These are phyloP conservation scores for Vitis hybrid DNA, from an alignment of 177 flowering plant species.

Conservation along the genomic window DNA sequence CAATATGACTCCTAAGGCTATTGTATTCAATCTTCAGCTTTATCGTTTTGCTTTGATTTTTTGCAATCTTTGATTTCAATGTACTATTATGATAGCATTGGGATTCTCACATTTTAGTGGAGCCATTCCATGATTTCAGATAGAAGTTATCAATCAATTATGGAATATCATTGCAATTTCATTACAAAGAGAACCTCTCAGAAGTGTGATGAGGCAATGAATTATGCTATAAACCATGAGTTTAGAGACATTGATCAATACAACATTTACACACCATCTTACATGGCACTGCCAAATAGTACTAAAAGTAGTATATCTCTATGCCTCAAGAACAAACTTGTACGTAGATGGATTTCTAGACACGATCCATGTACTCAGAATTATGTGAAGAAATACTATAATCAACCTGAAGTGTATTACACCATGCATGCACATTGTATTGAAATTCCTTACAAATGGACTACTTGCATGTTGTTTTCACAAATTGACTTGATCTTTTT, in stretches of 20 bases:
- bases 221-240: slow-evolving; percentile 61
- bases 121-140: slow-evolving; percentile 82
- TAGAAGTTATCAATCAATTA: slow-evolving; percentile 47
- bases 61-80: too few species aligned
- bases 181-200: slow-evolving; percentile 21
- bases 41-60: too few species aligned
- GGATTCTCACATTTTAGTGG: slow-evolving; percentile 86
- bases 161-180: slow-evolving; percentile 56
- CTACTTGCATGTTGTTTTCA: slow-evolving; percentile 68
- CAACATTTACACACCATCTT: slow-evolving; percentile 74
- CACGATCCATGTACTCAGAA: slow-evolving; percentile 87
- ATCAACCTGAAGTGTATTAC: slow-evolving; percentile 71
- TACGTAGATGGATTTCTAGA: slow-evolving; percentile 52
- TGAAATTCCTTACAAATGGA: slow-evolving; percentile 76
- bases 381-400: slow-evolving; percentile 77
- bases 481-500: too few species aligned
- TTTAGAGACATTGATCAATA: slow-evolving; percentile 85
- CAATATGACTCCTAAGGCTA: too few species aligned
- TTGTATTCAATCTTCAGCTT: too few species aligned
- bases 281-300: slow-evolving; percentile 19
- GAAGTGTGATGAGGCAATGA: slow-evolving; percentile 37
- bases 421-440: slow-evolving; percentile 81
- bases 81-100: slow-evolving; percentile 60
- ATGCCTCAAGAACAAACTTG: slow-evolving; percentile 42
- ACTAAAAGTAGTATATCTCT: neutral